These are phyloP conservation scores for Globisporangium cederbergense DNA, from an alignment of 352 stramenopile species.

Conservation along the genomic window DNA sequence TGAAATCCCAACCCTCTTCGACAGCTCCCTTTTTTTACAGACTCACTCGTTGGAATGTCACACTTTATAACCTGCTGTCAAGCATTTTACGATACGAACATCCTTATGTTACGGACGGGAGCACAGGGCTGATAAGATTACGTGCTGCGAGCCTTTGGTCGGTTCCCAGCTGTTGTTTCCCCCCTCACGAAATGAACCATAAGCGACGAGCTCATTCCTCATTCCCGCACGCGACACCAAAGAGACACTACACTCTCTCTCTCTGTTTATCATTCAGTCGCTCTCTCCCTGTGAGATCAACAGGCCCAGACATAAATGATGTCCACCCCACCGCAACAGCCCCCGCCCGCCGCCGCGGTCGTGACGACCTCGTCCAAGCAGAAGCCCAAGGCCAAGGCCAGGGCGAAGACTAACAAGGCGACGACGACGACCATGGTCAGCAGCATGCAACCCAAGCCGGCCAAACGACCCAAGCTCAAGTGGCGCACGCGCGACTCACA, in stretches of 20 bases:
- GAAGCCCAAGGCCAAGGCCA: slow-evolving; percentile 6
- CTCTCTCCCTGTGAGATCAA: too few relatives aligned
- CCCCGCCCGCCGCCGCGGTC: neutral
- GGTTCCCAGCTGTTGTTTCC: neutral
- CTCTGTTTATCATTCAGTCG: neutral
- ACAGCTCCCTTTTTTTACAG: neutral
- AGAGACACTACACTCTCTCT: too few relatives aligned
- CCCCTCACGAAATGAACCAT: neutral
- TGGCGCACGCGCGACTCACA: slow-evolving; percentile 52
- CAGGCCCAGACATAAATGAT: too few relatives aligned
- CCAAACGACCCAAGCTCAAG: slow-evolving; percentile 40
- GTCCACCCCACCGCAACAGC: neutral
- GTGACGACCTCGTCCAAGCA: neutral
- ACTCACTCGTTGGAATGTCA: neutral
- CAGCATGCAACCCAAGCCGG: neutral
- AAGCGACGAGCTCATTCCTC: neutral
- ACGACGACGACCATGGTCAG: neutral
- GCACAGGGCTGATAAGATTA: slow-evolving; percentile 8
- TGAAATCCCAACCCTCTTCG: neutral
- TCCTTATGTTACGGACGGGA: neutral
- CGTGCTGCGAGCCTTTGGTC: neutral
- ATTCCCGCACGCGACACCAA: neutral
- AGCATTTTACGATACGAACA: neutral
- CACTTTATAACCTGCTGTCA: neutral
- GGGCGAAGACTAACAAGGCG: neutral